Percentiles rank a stretch among this genome's conserved stretches.
Conservation (phyloP, 1,284 basidiomycete genomes). For the Melampsora larici-populina region DNA sequence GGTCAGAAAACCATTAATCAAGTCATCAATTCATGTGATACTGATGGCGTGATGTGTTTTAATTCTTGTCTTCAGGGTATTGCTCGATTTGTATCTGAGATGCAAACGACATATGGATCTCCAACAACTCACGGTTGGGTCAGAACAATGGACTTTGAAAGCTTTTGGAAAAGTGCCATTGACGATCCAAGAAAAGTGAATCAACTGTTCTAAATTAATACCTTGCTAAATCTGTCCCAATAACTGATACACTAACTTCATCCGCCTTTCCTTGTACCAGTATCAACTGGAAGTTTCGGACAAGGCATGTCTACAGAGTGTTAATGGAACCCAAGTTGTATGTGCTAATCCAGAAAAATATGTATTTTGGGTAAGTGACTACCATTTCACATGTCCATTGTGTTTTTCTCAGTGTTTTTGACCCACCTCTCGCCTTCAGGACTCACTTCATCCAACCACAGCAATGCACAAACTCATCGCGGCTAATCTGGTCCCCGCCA, state of each 20-base stretch:
- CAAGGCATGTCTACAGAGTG: neutral
- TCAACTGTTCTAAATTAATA: neutral
- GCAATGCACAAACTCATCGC: conserved; percentile 34
- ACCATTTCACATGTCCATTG: too few relatives aligned
- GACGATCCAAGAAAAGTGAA: neutral
- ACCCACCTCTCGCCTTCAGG: neutral
- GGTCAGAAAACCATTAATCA: neutral
- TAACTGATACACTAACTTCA: neutral
- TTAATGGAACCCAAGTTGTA: neutral
- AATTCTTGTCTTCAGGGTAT: neutral
- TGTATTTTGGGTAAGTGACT: conserved; percentile 8
- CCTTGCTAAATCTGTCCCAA: neutral
- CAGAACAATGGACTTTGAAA: neutral
- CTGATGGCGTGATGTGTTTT: neutral
- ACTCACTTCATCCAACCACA: conserved; percentile 29
- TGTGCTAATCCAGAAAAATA: conserved; percentile 1
- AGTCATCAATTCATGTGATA: neutral
- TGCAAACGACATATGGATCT: neutral
- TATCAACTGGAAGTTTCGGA: neutral
- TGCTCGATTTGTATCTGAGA: neutral
- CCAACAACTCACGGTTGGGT: neutral
- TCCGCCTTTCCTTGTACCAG: neutral
- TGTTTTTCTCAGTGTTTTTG: too few relatives aligned
- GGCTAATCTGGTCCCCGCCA: too few relatives aligned
- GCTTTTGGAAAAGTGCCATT: neutral